Evolutionary conservation across 2,329 filamentous ascomycete genomes (phyloP), one percentile per base, ranked within the genome.

Genomic region (Colletotrichum destructivum): DNA sequence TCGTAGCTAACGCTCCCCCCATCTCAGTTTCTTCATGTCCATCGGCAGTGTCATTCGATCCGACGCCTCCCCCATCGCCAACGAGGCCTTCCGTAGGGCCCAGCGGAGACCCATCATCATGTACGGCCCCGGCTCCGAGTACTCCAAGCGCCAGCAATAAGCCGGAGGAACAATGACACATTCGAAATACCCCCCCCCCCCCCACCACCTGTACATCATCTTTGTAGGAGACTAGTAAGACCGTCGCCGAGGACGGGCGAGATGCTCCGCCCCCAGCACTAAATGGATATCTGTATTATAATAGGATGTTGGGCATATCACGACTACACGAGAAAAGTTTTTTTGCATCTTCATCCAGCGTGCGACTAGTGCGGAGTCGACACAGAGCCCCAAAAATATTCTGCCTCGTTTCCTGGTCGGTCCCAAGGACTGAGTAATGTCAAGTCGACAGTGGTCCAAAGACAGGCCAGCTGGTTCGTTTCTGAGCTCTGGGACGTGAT

Each of bases 21-120:
- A 35, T 9, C 31, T 35, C 74, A 92, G 90, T 31, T 98, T 98
- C 86, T 99, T 99, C 88, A 99, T 99, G 96, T 96, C 94, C 69
- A 98, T 99, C 77, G 96, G 96, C 76, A 98, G 94, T 77, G 95
- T 97, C 55, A 98, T 99, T 79, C 93, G 96, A 80, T 95, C 94
- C 72, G 96, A 99, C 77, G 91, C 94, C 75, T 94, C 94, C 54
- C 91, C 93, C 47, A 91, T 93, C 77, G 87, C 92, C 71, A 88
- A 91, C 76, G 90, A 95, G 80, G 90, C 93, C 69, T 98, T 96
- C 84, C 89, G 90, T 76, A 90, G 90, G 81, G 91, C 93, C 62
- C 91, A 92, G 76, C 88, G 92, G 77, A 89, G 90, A 74, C 94
- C 95, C 31, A 90, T 96, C 78, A 90, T 97, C 74, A 86, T 89